phyloP scores from a whole-genome alignment of 495 filamentous ascomycete species.

The Aspergillus biplanus region DNA sequence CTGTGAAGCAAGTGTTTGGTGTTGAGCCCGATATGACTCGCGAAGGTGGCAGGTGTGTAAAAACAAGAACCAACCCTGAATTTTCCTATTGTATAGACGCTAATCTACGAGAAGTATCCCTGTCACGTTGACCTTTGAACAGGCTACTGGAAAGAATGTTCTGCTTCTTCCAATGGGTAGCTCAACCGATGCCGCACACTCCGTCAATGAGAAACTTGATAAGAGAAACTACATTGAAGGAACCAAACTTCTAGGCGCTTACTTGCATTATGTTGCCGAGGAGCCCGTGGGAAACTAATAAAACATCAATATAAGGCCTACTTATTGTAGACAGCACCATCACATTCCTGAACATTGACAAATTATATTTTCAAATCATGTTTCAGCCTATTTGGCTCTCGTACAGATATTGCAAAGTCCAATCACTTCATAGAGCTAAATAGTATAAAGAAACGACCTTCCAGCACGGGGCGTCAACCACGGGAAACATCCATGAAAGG shows the following conservation, averaged over 20 bases:
- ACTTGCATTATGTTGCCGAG: conserved; percentile 94
- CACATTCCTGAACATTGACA: neutral
- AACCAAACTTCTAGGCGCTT: conserved; percentile 93
- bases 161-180: conserved; percentile 95
- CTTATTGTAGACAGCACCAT: neutral
- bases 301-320: neutral
- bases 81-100: neutral
- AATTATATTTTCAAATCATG: neutral
- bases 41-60: conserved; percentile 82
- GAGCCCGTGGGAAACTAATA: conserved; percentile 58
- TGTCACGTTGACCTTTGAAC: conserved; percentile 94
- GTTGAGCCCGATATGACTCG: conserved; percentile 93
- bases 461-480: too few species aligned
- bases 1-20: conserved; percentile 88
- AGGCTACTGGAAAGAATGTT: conserved; percentile 98
- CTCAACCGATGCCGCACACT: conserved; percentile 94
- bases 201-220: conserved; percentile 98
- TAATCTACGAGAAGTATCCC: conserved; percentile 69
- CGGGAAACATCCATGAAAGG: too few species aligned
- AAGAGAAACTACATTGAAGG: conserved; percentile 97
- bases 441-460: too few species aligned
- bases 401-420: too few species aligned
- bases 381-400: too few species aligned
- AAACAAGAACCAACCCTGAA: neutral
- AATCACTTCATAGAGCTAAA: too few species aligned